A percentile compares a stretch with the other conserved stretches of the same genome.
These are phyloP conservation scores for Dothideomycetidae sp. DNA, from an alignment of 2,329 filamentous ascomycete species.

Conservation along the genomic window DNA sequence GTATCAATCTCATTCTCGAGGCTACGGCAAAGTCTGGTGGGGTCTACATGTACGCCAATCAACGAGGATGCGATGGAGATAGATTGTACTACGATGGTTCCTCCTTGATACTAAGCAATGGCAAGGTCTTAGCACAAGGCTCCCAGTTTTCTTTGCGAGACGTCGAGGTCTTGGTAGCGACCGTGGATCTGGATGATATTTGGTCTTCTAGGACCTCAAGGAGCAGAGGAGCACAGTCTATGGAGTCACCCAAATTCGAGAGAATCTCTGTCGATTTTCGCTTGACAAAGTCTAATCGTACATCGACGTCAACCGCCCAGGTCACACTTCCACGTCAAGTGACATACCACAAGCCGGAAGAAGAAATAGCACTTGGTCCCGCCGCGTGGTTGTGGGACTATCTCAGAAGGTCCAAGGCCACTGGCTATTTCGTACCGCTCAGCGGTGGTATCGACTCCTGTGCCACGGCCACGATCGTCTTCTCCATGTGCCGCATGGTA, in stretches of 20 bases:
- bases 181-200: slow-evolving; percentile 54
- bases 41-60: slow-evolving; percentile 50
- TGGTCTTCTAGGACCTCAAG: slow-evolving; percentile 43
- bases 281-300: slow-evolving; percentile 23
- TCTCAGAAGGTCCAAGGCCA: slow-evolving; percentile 35
- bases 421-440: slow-evolving; percentile 44
- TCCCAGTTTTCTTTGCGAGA: slow-evolving; percentile 50
- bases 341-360: slow-evolving; percentile 46
- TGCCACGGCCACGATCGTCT: slow-evolving; percentile 38
- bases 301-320: slow-evolving; percentile 26
- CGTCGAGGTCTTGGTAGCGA: slow-evolving; percentile 41
- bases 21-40: slow-evolving; percentile 49
- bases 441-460: slow-evolving; percentile 48
- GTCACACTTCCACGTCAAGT: slow-evolving; percentile 34
- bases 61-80: slow-evolving; percentile 43
- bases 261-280: slow-evolving; percentile 31
- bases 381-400: slow-evolving; percentile 57
- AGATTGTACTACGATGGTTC: slow-evolving; percentile 49
- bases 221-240: slow-evolving; percentile 45
- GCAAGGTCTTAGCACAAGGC: slow-evolving; percentile 49
- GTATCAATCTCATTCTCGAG: slow-evolving; percentile 49
- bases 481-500: slow-evolving; percentile 39
- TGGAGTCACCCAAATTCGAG: slow-evolving; percentile 32
- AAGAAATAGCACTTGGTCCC: slow-evolving; percentile 51
- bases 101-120: slow-evolving; percentile 49